Percentiles rank a stretch among this genome's conserved stretches.
These are phyloP conservation scores for Ormosia semicastrata DNA, from an alignment of 306 rosid species.

Conservation along the genomic window DNA sequence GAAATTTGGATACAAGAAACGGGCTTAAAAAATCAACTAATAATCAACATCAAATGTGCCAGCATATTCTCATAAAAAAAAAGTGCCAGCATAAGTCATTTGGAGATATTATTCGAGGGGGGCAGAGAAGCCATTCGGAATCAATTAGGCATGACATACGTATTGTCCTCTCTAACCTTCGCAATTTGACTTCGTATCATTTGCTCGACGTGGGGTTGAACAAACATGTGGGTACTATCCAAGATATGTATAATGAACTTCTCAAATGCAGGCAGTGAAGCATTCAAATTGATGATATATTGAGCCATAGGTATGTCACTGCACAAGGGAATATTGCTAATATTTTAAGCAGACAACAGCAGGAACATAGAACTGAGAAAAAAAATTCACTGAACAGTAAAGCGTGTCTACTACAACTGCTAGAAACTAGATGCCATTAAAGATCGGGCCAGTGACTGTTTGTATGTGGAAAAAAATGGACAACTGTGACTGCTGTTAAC, in stretches of 20 bases:
- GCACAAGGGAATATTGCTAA: slow-evolving; percentile 30
- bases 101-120: background rate
- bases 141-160: slow-evolving; percentile 84
- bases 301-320: slow-evolving; percentile 97
- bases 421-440: background rate
- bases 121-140: background rate
- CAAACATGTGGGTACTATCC: slow-evolving; percentile 86
- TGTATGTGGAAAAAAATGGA: background rate
- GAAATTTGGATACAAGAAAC: background rate
- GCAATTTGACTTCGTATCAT: slow-evolving; percentile 81
- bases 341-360: background rate
- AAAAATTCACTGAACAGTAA: background rate
- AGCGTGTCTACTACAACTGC: background rate
- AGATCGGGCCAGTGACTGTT: background rate
- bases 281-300: slow-evolving; percentile 77
- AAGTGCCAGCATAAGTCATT: background rate
- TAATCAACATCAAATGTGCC: background rate
- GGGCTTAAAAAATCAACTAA: background rate
- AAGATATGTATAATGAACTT: slow-evolving; percentile 74
- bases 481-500: background rate
- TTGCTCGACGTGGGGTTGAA: slow-evolving; percentile 71
- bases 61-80: background rate
- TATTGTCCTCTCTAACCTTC: slow-evolving; percentile 83
- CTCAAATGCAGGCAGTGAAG: slow-evolving; percentile 64
- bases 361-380: background rate